Base-by-base conservation (phyloP, 768 basidiomycete species). In the Mycena galopus region DNA sequence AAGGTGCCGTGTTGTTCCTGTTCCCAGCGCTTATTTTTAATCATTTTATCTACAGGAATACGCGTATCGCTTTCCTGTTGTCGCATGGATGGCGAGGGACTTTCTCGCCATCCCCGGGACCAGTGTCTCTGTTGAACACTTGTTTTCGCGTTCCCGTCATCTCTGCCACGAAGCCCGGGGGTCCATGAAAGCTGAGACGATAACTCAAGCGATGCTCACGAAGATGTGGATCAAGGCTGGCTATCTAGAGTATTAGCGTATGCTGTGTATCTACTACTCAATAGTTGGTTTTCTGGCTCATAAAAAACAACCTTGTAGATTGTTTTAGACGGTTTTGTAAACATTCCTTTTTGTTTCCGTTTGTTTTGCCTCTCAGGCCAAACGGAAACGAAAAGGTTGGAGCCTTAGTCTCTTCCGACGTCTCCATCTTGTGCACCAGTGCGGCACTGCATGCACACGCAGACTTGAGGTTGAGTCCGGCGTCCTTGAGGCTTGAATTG, bases 81-180 rank as follows among this genome's bases (percentile, higher is more conserved):
- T 68, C 6, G 57, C 67, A n/a, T 29, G 56, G 14, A 68, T 68
- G 56, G 67, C 67, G 37, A 33, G 67, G 12, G 67, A 68, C 21
- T 59, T 60, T 53, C 70, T 78, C 10, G 74, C 79, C 16, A 78
- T 79, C 35, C 78, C 77, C 11, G 78, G 67, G 21, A 72, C 78
- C 21, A 50, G 47, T 50, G 47, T 50, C 23, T 50, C n/a, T n/a
- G n/a, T 50, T 14, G 47, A 50, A n/a, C 79, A 73, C 1, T 55
- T 76, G 17, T 81, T 81, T 51, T 81, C 79, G 0, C 72, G 63
- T 23, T 78, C 75, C 3, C 62, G 76, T 3, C 76, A 78, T 56
- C 66, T 79, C 25, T 77, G 78, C 33, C 66, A 65, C 17, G 60
- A 78, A 27, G 72, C 67, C n/a, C 62, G 72, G 4, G 69, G 69